These are phyloP conservation scores for Termitomyces sp. DNA, from an alignment of 768 basidiomycete species.

Conservation along the genomic window DNA sequence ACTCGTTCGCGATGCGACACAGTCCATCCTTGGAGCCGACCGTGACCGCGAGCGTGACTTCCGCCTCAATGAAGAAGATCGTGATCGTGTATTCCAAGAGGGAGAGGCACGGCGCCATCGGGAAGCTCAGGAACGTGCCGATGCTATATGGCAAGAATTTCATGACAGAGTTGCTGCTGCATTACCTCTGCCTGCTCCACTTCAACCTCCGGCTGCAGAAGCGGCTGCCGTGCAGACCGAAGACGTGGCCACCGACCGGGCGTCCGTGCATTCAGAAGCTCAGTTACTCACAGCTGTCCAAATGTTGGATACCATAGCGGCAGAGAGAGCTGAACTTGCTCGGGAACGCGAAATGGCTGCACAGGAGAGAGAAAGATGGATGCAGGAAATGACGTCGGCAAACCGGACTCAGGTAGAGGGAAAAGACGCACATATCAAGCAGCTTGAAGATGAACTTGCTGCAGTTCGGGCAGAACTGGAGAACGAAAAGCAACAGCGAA, in stretches of 20 bases:
- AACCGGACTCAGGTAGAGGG: constrained; percentile 42
- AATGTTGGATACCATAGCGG: constrained; percentile 52
- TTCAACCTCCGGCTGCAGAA: constrained; percentile 9
- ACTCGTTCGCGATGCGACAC: constrained; percentile 43
- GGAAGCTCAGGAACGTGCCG: constrained; percentile 49
- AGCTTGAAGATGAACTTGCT: constrained; percentile 61
- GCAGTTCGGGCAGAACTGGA: constrained; percentile 57
- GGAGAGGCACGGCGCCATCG: constrained; percentile 54
- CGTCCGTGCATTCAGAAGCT: constrained; percentile 30
- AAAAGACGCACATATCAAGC: constrained; percentile 50
- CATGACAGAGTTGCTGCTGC: constrained; percentile 33
- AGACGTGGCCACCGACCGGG: constrained; percentile 29
- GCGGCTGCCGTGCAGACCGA: constrained; percentile 12
- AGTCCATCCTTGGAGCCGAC: constrained; percentile 56
- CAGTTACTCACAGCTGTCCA: constrained; percentile 31
- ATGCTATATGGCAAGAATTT: constrained; percentile 40
- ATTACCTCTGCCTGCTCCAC: constrained; percentile 22
- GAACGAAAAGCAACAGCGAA: constrained; percentile 53
- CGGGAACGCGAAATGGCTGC: constrained; percentile 51
- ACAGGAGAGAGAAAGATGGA: constrained; percentile 50
- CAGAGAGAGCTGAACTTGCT: constrained; percentile 57
- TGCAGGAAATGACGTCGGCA: constrained; percentile 47
- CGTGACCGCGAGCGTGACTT: constrained; percentile 62
- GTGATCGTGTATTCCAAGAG: constrained; percentile 57
- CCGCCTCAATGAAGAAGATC: constrained; percentile 58